A percentile compares a stretch with the other conserved stretches of the same genome.
Conservation (phyloP, 2,329 filamentous ascomycete species). For the Fulvia fulva region DNA sequence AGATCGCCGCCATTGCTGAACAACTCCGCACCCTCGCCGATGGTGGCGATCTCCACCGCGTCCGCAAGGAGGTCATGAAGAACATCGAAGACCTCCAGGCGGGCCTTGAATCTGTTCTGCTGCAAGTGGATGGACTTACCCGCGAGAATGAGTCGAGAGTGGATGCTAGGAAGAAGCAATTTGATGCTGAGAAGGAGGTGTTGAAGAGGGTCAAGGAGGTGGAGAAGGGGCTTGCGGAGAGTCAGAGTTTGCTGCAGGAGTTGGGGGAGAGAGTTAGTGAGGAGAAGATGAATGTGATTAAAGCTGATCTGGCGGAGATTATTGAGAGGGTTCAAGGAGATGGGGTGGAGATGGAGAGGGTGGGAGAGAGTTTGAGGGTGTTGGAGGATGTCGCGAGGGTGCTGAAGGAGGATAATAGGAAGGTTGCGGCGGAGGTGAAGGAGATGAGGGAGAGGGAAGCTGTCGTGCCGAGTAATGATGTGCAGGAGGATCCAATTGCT, state of each 20-base stretch:
- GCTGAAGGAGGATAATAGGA: slow-evolving; percentile 18
- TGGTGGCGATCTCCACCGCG: slow-evolving; percentile 6
- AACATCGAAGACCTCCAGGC: slow-evolving; percentile 9
- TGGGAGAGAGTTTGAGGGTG: slow-evolving; percentile 15
- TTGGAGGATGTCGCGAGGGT: slow-evolving; percentile 20
- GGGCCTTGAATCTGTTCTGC: slow-evolving; percentile 16
- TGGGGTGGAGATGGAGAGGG: slow-evolving; percentile 9
- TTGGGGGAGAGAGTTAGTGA: slow-evolving; percentile 19
- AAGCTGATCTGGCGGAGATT: slow-evolving; percentile 10
- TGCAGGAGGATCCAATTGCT: neutral
- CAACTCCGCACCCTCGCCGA: slow-evolving; percentile 17
- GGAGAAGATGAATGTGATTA: slow-evolving; percentile 12
- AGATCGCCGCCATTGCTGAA: slow-evolving; percentile 15
- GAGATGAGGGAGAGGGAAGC: slow-evolving; percentile 7
- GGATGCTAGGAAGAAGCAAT: slow-evolving; percentile 16
- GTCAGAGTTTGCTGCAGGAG: slow-evolving; percentile 14
- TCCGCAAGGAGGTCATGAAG: slow-evolving; percentile 14
- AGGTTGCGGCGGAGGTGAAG: slow-evolving; percentile 13
- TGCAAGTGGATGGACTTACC: slow-evolving; percentile 18
- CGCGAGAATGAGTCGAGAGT: slow-evolving; percentile 7
- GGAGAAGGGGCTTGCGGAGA: slow-evolving; percentile 18
- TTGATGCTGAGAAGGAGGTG: slow-evolving; percentile 21
- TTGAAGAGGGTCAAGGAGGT: slow-evolving; percentile 22
- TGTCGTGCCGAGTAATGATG: neutral
- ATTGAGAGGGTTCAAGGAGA: slow-evolving; percentile 12